Conservation (phyloP, 2,329 filamentous ascomycete genomes). For the Stagonosporopsis cucurbitacearum region DNA sequence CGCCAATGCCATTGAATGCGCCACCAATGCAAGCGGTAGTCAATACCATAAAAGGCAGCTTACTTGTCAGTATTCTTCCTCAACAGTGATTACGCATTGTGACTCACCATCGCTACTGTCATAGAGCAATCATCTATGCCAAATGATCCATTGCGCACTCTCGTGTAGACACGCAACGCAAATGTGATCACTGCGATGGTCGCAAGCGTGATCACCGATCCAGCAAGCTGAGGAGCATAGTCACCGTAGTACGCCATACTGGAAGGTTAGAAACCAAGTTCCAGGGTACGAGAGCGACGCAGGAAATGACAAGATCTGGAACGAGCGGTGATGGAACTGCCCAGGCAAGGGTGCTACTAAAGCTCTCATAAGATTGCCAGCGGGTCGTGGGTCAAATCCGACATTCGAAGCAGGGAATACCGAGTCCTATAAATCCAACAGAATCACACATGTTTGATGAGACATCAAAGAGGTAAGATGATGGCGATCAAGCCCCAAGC, state of each 20-base stretch:
- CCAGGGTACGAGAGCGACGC: neutral
- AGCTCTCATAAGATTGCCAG: constrained; percentile 7
- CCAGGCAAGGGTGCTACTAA: neutral
- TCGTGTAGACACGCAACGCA: constrained; percentile 26
- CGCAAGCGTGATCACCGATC: constrained; percentile 24
- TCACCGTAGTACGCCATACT: constrained; percentile 15
- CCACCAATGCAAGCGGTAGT: constrained; percentile 19
- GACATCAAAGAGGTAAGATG: neutral
- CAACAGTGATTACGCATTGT: neutral
- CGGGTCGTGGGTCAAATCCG: constrained; percentile 5
- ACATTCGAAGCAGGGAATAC: constrained; percentile 1
- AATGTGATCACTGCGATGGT: constrained; percentile 24
- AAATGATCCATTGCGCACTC: constrained; percentile 28
- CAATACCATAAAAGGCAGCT: constrained; percentile 11
- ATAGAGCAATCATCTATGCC: constrained; percentile 44
- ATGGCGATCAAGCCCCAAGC: neutral
- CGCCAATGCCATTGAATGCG: constrained; percentile 6
- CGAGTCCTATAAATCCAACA: neutral
- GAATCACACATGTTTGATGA: neutral
- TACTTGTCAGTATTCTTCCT: neutral
- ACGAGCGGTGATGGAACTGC: neutral
- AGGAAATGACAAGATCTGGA: too few species aligned
- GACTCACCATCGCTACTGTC: constrained; percentile 1
- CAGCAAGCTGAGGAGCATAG: constrained; percentile 22
- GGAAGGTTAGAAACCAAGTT: neutral